Evolutionary conservation across 148 eudicot species (phyloP), one percentile per base, ranked within the genome.

Genomic region (Chenopodium album): DNA sequence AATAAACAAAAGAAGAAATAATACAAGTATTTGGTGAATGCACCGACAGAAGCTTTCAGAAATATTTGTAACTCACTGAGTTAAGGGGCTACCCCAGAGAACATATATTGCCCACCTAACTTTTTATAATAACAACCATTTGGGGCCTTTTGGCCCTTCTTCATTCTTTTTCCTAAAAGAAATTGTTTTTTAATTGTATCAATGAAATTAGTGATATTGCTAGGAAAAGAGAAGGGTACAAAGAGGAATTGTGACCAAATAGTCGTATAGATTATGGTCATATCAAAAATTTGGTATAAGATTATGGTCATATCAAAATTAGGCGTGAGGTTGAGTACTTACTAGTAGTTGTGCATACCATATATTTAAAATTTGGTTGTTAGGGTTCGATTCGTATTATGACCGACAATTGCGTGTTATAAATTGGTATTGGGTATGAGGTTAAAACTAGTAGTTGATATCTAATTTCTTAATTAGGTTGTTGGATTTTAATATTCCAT

Each of bases 11-110:
- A 1, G n/a, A 74, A 48, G 9, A 71, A 72, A 46, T 74, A 66
- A 66, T 56, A 13, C 16, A 9, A 22, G 68, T 64, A 48, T 11
- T 26, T 74, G n/a, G 4, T 50, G 77, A 13, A 23, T 23, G n/a
- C 82, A 78, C 85, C 81, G 85, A 84, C 81, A 83, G 23, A 78
- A 46, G n/a, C 29, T 1, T 66, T 62, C 60, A 62, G 52, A 74
- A 14, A 3, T 44, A 56, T 37, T 14, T 80, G 23, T 19, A 34
- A 34, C 19, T 23, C n/a, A 44, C 1, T 28, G 4, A 22, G 5
- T 52, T 75, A 28, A 28, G 46, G 37, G 59, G 8, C n/a, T n/a
- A 65, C 73, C 78, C 78, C 5, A 22, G 26, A 44, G 22, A 50
- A 76, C 80, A 82, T 34, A 37, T 28, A 80, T 9, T 26, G 47